Evolutionary conservation across 345 rosid species (phyloP).

Genomic region (Brassica carinata): DNA sequence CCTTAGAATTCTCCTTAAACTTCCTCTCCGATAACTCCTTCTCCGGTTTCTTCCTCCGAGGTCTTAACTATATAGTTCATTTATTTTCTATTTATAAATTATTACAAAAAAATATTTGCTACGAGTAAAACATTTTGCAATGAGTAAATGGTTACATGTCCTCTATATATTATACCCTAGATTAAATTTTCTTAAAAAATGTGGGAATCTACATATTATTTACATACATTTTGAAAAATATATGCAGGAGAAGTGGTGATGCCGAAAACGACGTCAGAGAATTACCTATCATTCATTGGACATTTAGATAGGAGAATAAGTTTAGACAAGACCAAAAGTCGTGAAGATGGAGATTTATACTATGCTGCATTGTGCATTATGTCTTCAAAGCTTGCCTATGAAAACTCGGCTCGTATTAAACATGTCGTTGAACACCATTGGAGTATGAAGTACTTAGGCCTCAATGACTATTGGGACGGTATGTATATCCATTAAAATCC

Average conservation of each 20-base stretch:
- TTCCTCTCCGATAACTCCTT: conserved; percentile 49
- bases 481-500: background rate
- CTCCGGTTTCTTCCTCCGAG: conserved; percentile 36
- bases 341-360: conserved; percentile 48
- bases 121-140: background rate
- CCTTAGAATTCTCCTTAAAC: conserved; percentile 49
- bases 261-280: conserved; percentile 50
- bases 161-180: background rate
- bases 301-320: conserved; percentile 49
- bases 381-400: conserved; percentile 70
- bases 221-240: background rate
- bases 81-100: background rate
- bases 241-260: conserved; percentile 48
- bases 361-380: conserved; percentile 57
- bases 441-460: conserved; percentile 73
- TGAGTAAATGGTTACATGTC: background rate
- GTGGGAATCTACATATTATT: background rate
- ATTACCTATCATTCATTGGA: conserved; percentile 51
- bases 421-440: conserved; percentile 50
- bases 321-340: conserved; percentile 48
- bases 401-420: conserved; percentile 56
- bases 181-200: background rate
- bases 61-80: background rate
- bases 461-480: conserved; percentile 72
- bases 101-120: background rate